phyloP scores from a whole-genome alignment of 768 basidiomycete species.

The Podaxis carcinomalis region DNA sequence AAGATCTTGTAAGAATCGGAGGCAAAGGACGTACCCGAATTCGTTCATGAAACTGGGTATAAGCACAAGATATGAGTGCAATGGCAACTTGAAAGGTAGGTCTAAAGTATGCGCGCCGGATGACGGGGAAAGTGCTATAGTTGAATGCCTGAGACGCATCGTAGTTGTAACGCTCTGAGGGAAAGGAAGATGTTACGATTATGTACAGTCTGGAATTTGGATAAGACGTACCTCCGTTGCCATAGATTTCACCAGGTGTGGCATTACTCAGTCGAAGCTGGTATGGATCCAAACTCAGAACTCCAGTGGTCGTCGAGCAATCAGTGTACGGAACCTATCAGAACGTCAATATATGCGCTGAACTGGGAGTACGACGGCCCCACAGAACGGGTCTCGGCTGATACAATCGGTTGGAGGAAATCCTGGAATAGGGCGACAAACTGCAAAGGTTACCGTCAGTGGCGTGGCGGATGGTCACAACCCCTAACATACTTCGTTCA shows the following conservation, averaged over 20 bases:
- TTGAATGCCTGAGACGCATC: conserved; percentile 49
- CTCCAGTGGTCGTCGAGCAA: conserved; percentile 54
- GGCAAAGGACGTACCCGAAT: conserved; percentile 38
- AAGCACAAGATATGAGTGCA: neutral
- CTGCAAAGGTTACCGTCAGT: conserved; percentile 19
- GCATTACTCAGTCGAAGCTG: conserved; percentile 45
- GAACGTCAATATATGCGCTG: neutral
- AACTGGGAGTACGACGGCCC: neutral
- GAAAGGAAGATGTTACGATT: neutral
- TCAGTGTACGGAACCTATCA: conserved; percentile 52
- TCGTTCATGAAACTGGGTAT: conserved; percentile 50
- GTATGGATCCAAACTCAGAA: conserved; percentile 54
- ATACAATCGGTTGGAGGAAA: conserved; percentile 43
- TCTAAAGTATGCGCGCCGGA: conserved; percentile 25
- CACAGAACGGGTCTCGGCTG: conserved; percentile 48
- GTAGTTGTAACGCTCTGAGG: conserved; percentile 56
- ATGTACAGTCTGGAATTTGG: neutral
- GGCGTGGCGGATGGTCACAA: neutral
- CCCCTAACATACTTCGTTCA: conserved; percentile 38
- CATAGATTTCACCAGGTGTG: conserved; percentile 50
- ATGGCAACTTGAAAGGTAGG: neutral
- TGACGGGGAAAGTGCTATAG: conserved; percentile 47
- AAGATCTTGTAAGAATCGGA: neutral
- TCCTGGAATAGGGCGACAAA: conserved; percentile 49
- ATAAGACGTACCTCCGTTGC: conserved; percentile 39